Evolutionary conservation across 2,329 filamentous ascomycete species (phyloP).

Genomic region (Colletotrichum paranaense): DNA sequence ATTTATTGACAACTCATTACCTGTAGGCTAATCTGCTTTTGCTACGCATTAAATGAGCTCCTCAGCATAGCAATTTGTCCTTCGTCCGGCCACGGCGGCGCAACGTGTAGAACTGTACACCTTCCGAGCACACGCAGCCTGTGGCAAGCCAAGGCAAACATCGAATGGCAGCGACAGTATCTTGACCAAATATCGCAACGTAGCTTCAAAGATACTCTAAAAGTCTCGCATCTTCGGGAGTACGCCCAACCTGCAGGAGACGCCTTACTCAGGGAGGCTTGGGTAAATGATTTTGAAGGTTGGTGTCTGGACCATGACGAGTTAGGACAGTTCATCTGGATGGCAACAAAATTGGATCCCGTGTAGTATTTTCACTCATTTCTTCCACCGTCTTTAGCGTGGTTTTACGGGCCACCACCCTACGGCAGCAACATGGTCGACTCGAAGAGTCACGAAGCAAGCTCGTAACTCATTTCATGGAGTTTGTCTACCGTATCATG

Average conservation of each 20-base stretch:
- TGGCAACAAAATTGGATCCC: conserved; percentile 53
- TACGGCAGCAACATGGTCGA: too few relatives aligned
- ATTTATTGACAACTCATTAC: neutral
- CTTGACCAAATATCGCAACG: neutral
- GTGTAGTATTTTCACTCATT: too few relatives aligned
- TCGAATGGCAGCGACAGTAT: neutral
- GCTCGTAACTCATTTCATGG: too few relatives aligned
- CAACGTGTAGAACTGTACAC: neutral
- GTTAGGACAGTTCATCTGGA: neutral
- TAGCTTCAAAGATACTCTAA: neutral
- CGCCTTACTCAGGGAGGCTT: neutral
- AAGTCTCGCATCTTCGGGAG: neutral
- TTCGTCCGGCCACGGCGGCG: neutral
- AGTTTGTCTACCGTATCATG: too few relatives aligned
- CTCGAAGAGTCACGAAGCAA: too few relatives aligned
- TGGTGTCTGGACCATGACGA: neutral
- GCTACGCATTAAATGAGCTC: too few relatives aligned
- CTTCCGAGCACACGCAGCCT: neutral
- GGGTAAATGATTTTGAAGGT: neutral
- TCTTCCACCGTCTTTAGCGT: too few relatives aligned
- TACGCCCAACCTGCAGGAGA: neutral
- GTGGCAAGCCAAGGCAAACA: neutral
- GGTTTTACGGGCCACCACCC: too few relatives aligned
- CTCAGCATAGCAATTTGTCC: too few relatives aligned
- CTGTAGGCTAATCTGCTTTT: neutral